Evolutionary conservation across 2,329 filamentous ascomycete species (phyloP).

Genomic region (Verticillium klebahnii): DNA sequence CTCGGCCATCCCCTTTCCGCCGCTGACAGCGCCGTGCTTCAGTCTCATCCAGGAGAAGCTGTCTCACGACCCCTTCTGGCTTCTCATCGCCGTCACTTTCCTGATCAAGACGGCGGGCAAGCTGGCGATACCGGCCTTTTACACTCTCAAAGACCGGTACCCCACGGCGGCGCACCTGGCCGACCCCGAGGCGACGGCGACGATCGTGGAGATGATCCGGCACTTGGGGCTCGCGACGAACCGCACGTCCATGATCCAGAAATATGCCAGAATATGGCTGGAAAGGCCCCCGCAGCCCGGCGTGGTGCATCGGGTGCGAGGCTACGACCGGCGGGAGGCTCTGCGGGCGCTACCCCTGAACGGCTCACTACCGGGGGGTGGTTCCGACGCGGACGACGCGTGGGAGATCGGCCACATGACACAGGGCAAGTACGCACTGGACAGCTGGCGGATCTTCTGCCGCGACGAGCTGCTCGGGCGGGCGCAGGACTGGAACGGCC

Average conservation of each 20-base stretch:
- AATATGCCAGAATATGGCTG: conserved; percentile 66
- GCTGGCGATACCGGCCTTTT: conserved; percentile 72
- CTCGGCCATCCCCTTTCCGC: conserved; percentile 61
- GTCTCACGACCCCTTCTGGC: conserved; percentile 68
- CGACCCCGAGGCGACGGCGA: conserved; percentile 37
- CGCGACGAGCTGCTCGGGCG: conserved; percentile 69
- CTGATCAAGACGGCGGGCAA: conserved; percentile 75
- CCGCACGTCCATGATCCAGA: conserved; percentile 63
- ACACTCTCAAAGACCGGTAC: conserved; percentile 61
- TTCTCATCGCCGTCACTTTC: conserved; percentile 79
- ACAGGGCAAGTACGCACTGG: conserved; percentile 75
- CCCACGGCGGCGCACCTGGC: conserved; percentile 62
- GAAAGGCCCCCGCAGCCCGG: conserved; percentile 55
- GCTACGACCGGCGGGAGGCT: conserved; percentile 37
- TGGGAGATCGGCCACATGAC: conserved; percentile 89
- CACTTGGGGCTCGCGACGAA: conserved; percentile 68
- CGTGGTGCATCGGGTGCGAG: conserved; percentile 47
- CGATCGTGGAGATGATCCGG: conserved; percentile 58
- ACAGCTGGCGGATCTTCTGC: conserved; percentile 93
- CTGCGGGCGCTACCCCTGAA: conserved; percentile 2
- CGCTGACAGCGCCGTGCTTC: conserved; percentile 58
- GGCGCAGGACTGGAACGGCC: conserved; percentile 62
- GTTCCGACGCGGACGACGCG: conserved; percentile 33
- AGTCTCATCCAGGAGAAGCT: conserved; percentile 83
- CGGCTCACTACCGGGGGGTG: conserved; percentile 5